Evolutionary conservation across 306 rosid genomes (phyloP).

Genomic region (Cercis canadensis): DNA sequence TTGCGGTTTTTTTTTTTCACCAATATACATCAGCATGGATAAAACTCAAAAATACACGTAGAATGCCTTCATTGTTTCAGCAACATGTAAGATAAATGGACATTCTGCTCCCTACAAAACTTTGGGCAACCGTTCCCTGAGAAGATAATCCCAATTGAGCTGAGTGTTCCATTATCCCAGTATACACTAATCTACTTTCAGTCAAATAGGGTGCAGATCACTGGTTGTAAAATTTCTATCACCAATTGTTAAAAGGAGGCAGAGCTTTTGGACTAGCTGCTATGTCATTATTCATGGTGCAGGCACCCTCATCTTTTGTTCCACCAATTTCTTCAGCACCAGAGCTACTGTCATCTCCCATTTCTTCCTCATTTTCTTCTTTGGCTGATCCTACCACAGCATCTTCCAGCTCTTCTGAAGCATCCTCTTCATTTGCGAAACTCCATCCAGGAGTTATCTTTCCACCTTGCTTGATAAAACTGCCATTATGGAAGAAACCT

Average conservation of each 20-base stretch:
- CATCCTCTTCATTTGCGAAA: conserved; percentile 40
- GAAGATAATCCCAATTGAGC: conserved; percentile 37
- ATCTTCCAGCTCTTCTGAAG: conserved; percentile 47
- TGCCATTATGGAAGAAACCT: conserved; percentile 29
- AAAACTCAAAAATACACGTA: conserved; percentile 4
- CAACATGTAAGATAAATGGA: conserved; percentile 17
- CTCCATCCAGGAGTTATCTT: conserved; percentile 47
- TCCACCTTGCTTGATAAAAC: conserved; percentile 41
- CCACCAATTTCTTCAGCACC: conserved; percentile 40
- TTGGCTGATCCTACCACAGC: conserved; percentile 44
- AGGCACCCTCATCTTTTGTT: conserved; percentile 23
- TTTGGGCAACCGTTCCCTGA: conserved; percentile 34
- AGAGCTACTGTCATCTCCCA: conserved; percentile 47
- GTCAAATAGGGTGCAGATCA: conserved; percentile 5
- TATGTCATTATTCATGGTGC: conserved; percentile 19
- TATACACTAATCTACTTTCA: background rate
- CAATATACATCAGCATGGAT: background rate
- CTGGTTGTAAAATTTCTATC: background rate
- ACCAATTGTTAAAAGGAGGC: conserved; percentile 35
- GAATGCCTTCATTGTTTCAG: background rate
- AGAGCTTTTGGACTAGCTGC: conserved; percentile 29
- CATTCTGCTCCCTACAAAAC: conserved; percentile 47
- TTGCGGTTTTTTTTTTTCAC: too few species aligned
- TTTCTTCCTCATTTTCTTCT: conserved; percentile 49
- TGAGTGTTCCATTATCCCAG: conserved; percentile 17